A percentile compares a stretch with the other conserved stretches of the same genome.
phyloP scores from a whole-genome alignment of 441 rosid genomes.

The Erysimum cheiri region DNA sequence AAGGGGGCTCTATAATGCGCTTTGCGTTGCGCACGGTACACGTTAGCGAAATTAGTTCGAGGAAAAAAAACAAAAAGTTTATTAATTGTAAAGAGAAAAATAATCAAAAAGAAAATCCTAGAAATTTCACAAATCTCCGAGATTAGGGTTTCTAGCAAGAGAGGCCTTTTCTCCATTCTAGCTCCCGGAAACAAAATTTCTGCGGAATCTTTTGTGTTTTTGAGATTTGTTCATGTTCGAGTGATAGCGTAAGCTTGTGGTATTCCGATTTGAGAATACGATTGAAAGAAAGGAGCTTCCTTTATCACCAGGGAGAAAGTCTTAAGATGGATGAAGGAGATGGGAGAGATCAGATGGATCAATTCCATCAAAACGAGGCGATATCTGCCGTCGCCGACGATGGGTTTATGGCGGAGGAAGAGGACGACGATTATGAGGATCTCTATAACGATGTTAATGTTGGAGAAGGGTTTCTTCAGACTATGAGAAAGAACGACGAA shows the following conservation, averaged over 20 bases:
- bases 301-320: neutral
- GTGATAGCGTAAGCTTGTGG: slow-evolving; percentile 14
- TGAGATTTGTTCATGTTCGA: slow-evolving; percentile 25
- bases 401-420: slow-evolving; percentile 69
- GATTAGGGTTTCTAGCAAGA: slow-evolving; percentile 40
- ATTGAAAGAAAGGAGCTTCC: slow-evolving; percentile 26
- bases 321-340: slow-evolving; percentile 55
- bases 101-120: slow-evolving; percentile 36
- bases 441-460: slow-evolving; percentile 87
- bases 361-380: slow-evolving; percentile 69
- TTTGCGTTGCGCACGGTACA: neutral
- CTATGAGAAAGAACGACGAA: slow-evolving; percentile 57
- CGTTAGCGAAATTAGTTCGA: slow-evolving; percentile 22
- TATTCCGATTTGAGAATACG: slow-evolving; percentile 22
- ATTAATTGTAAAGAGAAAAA: slow-evolving; percentile 6
- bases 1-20: slow-evolving; percentile 13
- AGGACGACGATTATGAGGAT: slow-evolving; percentile 89
- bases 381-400: slow-evolving; percentile 75
- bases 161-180: slow-evolving; percentile 21
- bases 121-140: slow-evolving; percentile 42
- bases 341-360: slow-evolving; percentile 63
- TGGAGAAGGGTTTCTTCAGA: slow-evolving; percentile 79
- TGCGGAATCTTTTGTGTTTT: neutral
- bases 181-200: neutral
- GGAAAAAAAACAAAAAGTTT: neutral